Conservation (phyloP, 371 early-diverging fungal species). For the Blakeslea trispora region DNA sequence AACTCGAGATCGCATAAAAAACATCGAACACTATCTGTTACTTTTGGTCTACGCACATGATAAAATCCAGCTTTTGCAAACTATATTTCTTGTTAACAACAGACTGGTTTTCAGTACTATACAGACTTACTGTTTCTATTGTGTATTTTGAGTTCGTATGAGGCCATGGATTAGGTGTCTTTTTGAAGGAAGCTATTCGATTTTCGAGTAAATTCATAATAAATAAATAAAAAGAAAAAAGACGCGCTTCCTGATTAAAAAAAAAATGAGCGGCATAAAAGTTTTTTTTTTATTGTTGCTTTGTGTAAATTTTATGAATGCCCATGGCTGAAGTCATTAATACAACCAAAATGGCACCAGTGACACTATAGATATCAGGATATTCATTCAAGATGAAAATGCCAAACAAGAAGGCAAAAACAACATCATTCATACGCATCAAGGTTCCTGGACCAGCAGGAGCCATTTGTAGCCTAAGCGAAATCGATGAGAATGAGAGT, state of each 20-base stretch:
- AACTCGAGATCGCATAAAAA: conserved; percentile 38
- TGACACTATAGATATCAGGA: conserved; percentile 54
- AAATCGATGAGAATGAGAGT: not conserved
- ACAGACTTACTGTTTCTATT: conserved; percentile 26
- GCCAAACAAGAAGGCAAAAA: conserved; percentile 79
- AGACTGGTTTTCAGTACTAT: too few species aligned
- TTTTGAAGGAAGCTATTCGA: conserved; percentile 27
- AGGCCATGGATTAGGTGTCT: conserved; percentile 26
- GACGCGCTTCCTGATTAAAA: not conserved
- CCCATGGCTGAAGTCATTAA: conserved; percentile 68
- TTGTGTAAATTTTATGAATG: conserved; percentile 46
- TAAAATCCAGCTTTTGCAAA: conserved; percentile 42
- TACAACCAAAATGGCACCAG: conserved; percentile 71
- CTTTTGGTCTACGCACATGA: conserved; percentile 15
- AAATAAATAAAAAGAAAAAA: not conserved
- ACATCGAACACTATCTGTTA: conserved; percentile 28
- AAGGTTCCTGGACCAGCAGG: conserved; percentile 73
- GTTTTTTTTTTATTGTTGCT: not conserved
- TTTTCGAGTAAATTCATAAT: conserved; percentile 31
- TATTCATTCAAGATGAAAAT: conserved; percentile 67
- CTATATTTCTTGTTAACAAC: conserved; percentile 15
- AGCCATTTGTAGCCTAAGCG: conserved; percentile 65
- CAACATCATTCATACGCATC: conserved; percentile 83
- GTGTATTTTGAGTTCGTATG: conserved; percentile 7
- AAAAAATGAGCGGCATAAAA: not conserved